Evolutionary conservation across 495 filamentous ascomycete genomes (phyloP), one percentile per base, ranked within the genome.

Genomic region (Amphirosellinia nigrospora): DNA sequence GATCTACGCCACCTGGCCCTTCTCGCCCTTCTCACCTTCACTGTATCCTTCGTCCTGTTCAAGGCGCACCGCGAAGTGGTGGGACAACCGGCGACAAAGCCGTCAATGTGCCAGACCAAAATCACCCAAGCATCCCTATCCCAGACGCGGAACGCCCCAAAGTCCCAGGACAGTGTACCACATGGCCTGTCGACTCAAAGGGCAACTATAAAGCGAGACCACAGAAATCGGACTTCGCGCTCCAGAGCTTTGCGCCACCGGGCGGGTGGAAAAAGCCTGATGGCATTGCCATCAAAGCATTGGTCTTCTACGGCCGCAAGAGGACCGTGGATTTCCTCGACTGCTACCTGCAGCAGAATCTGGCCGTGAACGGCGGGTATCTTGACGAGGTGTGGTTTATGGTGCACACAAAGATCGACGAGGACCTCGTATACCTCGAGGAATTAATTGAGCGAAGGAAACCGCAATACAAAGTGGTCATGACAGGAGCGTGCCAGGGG

Each of bases 261-360:
- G 73, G 64, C 9, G 76, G 74, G 2, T 78, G 74, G 74, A 69
- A 78, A 38, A 87, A 86, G 68, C 84, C 84, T 3, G 62, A 70
- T 11, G 79, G 75, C 4, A 73, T 87, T 30, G 81, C 81, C 36
- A 77, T 88, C 48, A 78, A 86, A 58, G 86, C 81, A 21, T 69
- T 88, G 53, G 81, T 88, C 28, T 86, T 86, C 38, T 86, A 86
- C 71, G 81, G 79, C 59, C 71, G 82, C 53, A 77, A 78, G 71
- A 79, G 83, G 69, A 79, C 77, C 7, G 85, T 85, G 21, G 78
- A 79, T 15, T 84, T 87, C 46, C 71, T 88, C 43, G 83, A 88
- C 56, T 88, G 86, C 69, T 88, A 88, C 69, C 69, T 88, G 34
- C 80, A 85, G 80, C 81, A 81, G 75, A 89, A 89, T 63, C 73